Conservation (phyloP, 179 eudicot species). For the Spinacia oleracea region DNA sequence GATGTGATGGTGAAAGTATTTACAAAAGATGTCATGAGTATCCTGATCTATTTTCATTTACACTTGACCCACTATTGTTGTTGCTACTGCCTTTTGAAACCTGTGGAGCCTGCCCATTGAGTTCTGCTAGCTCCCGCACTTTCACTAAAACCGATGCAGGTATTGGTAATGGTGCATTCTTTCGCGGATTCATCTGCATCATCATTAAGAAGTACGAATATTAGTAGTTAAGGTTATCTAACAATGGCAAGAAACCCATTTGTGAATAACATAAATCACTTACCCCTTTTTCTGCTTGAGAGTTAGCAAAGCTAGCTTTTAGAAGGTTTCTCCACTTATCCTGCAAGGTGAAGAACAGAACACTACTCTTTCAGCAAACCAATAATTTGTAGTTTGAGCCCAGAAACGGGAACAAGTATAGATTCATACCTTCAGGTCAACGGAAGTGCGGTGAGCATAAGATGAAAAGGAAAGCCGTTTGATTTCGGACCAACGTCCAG, state of each 20-base stretch:
- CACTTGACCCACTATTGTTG: constrained; percentile 24
- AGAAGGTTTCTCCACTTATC: constrained; percentile 99
- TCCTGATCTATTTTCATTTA: constrained; percentile 36
- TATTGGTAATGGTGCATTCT: constrained; percentile 61
- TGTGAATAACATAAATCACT: neutral
- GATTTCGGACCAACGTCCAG: constrained; percentile 99
- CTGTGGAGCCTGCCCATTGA: constrained; percentile 63
- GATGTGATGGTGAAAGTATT: constrained; percentile 19
- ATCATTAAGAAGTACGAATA: too few species aligned
- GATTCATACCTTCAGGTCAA: constrained; percentile 77
- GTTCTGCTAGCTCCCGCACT: constrained; percentile 92
- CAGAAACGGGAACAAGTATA: neutral
- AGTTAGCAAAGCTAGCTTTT: constrained; percentile 70
- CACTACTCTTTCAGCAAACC: neutral
- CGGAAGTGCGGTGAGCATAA: constrained; percentile 87
- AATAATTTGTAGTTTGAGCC: neutral
- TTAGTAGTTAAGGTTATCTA: too few species aligned
- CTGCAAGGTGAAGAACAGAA: constrained; percentile 55
- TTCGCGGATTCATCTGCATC: constrained; percentile 42
- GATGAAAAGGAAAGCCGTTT: constrained; percentile 86
- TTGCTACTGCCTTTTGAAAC: constrained; percentile 38
- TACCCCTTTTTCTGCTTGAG: constrained; percentile 75
- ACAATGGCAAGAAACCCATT: neutral
- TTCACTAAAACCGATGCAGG: constrained; percentile 69
- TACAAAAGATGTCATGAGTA: constrained; percentile 32